phyloP scores from a whole-genome alignment of 108 stramenopile genomes.

The Aurantiochytrium sp. region DNA sequence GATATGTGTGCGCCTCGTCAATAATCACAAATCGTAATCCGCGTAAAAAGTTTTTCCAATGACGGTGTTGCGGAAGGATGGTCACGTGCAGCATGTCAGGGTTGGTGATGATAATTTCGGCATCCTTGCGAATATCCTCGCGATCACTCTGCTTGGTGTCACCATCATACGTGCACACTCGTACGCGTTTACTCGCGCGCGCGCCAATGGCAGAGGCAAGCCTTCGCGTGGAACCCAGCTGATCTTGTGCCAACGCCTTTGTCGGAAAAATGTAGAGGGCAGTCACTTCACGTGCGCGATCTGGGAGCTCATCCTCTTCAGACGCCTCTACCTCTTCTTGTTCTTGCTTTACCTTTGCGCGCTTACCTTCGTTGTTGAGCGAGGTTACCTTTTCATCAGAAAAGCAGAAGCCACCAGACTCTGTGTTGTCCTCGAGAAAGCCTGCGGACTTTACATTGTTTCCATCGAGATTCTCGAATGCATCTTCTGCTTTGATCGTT shows the following conservation, averaged over 20 bases:
- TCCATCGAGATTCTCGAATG: too few species aligned
- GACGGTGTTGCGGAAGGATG: constrained; percentile 75
- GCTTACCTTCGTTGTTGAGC: too few species aligned
- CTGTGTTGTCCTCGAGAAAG: too few species aligned
- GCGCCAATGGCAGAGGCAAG: background rate
- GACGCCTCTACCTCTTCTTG: background rate
- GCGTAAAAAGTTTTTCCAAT: constrained; percentile 53
- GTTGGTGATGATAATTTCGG: constrained; percentile 84
- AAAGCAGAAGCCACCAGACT: too few species aligned
- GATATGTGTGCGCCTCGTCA: constrained; percentile 84
- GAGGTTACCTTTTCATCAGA: too few species aligned
- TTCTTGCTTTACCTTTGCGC: too few species aligned
- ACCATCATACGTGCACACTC: constrained; percentile 4
- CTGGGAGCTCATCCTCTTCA: background rate
- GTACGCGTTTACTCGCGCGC: background rate
- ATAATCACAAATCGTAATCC: constrained; percentile 70
- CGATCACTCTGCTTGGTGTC: constrained; percentile 68
- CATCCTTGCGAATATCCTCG: constrained; percentile 44
- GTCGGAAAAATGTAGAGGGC: constrained; percentile 85
- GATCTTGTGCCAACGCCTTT: constrained; percentile 95
- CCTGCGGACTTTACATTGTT: too few species aligned
- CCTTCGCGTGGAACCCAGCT: constrained; percentile 33
- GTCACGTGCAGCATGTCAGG: constrained; percentile 92
- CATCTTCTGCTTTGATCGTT: too few species aligned
- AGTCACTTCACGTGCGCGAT: background rate